Evolutionary conservation across 192 early-diverging fungal species (phyloP), one percentile per base, ranked within the genome.

Genomic region (Oehlia diaphana): DNA sequence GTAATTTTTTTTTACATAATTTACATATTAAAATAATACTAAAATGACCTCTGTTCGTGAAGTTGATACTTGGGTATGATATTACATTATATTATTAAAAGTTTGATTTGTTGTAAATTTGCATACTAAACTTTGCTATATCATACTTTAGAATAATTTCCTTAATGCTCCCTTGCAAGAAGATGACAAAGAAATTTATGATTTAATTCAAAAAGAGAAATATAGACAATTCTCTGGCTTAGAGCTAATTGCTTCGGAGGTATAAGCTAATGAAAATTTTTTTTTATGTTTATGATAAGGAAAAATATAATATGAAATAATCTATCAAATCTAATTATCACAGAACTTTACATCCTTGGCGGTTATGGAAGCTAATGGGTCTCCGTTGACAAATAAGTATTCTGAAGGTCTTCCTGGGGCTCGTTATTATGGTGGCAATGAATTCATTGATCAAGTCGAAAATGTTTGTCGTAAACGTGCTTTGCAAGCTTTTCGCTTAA

Each of bases 321-420:
- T 50, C 16, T 58, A 58, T 19, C 16, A 19, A 58, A 58, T 58
- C 2, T 13, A 6, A 58, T 58, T 2, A 53, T 69, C 63, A 65
- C 85, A 95, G 96, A 99, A 99, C 93, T 99, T 99, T 84, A 99
- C 98, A 78, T 98, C 96, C 62, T 95, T 97, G 88, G 96, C 98
- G 61, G 97, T 97, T 72, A 99, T 99, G 93, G 98, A 99, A 89
- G 98, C 98, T 72, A 99, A 99, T 84, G 98, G 97, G 53, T 96
- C 97, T 37, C 92, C 97, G 21, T 90, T 99, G 85, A 99, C 98
- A 84, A 99, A 99, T 95, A 99, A 99, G 89, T 99, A 99, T 89
- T 98, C 97, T 33, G 98, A 99, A 88, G 98, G 97, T 87, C 95
- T 98, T 61, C 98, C 98, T 39, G 98, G 98, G 31, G 95, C 95